Percentiles rank a stretch among this genome's conserved stretches.
phyloP scores from a whole-genome alignment of 108 stramenopile species.

The Asterionellopsis glacialis region DNA sequence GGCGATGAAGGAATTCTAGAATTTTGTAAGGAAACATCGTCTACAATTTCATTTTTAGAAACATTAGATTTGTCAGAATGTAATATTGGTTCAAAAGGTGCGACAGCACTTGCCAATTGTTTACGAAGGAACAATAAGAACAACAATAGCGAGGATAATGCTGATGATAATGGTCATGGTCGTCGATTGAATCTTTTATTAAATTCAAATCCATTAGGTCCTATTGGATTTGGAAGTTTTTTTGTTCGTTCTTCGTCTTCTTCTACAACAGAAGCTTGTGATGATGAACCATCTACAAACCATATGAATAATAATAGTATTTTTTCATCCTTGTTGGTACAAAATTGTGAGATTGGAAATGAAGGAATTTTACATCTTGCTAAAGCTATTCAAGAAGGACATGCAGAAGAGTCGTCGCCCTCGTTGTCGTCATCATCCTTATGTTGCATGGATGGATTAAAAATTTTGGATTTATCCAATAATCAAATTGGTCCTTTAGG shows the following conservation, averaged over 20 bases:
- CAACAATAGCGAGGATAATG: no score
- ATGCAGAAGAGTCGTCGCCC: no score
- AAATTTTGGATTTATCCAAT: constrained; percentile 40
- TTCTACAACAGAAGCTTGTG: not conserved
- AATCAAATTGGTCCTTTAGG: constrained; percentile 34
- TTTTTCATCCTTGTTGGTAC: not conserved
- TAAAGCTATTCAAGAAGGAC: not conserved
- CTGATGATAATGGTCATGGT: no score
- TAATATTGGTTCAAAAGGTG: constrained; percentile 41
- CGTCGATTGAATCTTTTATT: not conserved
- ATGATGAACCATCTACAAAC: no score
- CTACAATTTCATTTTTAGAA: no score
- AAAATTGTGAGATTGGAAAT: constrained; percentile 8
- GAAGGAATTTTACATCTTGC: constrained; percentile 4
- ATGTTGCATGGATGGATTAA: constrained; percentile 7
- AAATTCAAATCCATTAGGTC: constrained; percentile 3
- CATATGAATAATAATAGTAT: no score
- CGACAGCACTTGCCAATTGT: constrained; percentile 20
- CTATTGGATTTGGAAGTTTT: not conserved
- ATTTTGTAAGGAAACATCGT: no score
- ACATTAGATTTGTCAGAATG: constrained; percentile 51
- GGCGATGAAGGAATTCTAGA: constrained; percentile 23
- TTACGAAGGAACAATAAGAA: no score
- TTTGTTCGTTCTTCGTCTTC: constrained; percentile 9
- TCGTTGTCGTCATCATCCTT: not conserved